A percentile compares a stretch with the other conserved stretches of the same genome.
These are phyloP conservation scores for Raphanus hybrid DNA, from an alignment of 441 rosid species.

Conservation along the genomic window DNA sequence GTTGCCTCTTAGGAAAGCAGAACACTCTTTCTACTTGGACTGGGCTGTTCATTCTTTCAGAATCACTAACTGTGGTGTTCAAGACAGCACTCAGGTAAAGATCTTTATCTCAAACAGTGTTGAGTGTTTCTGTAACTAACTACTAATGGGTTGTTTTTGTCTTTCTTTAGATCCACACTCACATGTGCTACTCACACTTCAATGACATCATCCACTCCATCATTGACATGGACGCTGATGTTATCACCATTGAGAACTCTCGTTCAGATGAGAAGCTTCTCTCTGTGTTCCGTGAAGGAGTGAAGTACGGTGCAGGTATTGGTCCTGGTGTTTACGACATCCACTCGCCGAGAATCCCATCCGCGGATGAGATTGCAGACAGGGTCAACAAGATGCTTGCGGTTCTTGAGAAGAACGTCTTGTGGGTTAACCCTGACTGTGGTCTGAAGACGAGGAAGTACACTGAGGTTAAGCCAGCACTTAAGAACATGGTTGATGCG, in stretches of 20 bases:
- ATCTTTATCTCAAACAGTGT: neutral
- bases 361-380: constrained; percentile 90
- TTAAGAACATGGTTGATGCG: constrained; percentile 87
- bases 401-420: constrained; percentile 84
- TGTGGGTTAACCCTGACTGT: constrained; percentile 99
- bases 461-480: constrained; percentile 91
- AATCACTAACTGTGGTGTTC: constrained; percentile 89
- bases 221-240: constrained; percentile 97
- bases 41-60: constrained; percentile 99
- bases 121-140: neutral
- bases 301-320: constrained; percentile 95
- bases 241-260: constrained; percentile 97
- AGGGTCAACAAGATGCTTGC: constrained; percentile 97
- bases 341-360: constrained; percentile 96
- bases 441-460: constrained; percentile 97
- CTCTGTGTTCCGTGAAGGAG: constrained; percentile 98
- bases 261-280: constrained; percentile 97
- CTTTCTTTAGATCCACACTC: constrained; percentile 79
- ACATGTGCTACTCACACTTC: constrained; percentile 99
- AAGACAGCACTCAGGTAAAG: constrained; percentile 89
- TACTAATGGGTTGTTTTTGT: neutral
- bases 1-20: constrained; percentile 91
- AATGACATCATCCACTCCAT: constrained; percentile 96
- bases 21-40: constrained; percentile 92
- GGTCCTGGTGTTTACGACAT: constrained; percentile 98